phyloP scores from a whole-genome alignment of 306 rosid species.

The Lathyrus tuberosus region DNA sequence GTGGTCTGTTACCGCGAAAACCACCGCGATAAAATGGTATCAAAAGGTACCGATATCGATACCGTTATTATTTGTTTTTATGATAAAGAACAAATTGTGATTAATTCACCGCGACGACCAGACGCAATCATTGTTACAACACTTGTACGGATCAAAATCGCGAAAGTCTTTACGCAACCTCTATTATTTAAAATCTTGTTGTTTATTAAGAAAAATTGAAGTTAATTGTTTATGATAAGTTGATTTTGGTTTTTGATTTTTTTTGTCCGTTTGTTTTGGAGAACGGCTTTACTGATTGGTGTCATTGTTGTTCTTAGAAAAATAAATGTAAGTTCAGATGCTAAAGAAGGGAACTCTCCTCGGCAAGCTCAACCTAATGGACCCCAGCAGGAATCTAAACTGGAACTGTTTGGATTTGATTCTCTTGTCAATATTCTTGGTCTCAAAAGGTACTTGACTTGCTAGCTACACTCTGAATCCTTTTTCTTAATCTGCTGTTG shows the following conservation, averaged over 20 bases:
- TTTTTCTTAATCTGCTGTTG: slow-evolving; percentile 14
- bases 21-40: too few species aligned
- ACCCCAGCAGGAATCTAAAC: slow-evolving; percentile 77
- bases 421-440: slow-evolving; percentile 99
- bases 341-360: slow-evolving; percentile 50
- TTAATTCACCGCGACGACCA: too few species aligned
- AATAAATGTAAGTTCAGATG: slow-evolving; percentile 59
- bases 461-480: slow-evolving; percentile 16
- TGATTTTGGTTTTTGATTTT: background rate
- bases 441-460: slow-evolving; percentile 74
- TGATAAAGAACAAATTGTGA: too few species aligned
- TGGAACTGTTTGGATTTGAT: slow-evolving; percentile 97
- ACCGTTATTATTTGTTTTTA: too few species aligned
- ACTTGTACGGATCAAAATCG: too few species aligned
- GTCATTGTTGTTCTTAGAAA: slow-evolving; percentile 55
- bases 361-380: slow-evolving; percentile 58
- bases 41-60: too few species aligned
- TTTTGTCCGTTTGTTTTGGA: slow-evolving; percentile 1
- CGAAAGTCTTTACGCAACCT: too few species aligned
- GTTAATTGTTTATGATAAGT: background rate
- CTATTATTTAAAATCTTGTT: background rate
- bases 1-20: too few species aligned
- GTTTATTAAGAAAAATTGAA: background rate
- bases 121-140: too few species aligned
- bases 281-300: slow-evolving; percentile 10